phyloP scores from a whole-genome alignment of 164 flowering plant genomes.

The Aristolochia contorta region DNA sequence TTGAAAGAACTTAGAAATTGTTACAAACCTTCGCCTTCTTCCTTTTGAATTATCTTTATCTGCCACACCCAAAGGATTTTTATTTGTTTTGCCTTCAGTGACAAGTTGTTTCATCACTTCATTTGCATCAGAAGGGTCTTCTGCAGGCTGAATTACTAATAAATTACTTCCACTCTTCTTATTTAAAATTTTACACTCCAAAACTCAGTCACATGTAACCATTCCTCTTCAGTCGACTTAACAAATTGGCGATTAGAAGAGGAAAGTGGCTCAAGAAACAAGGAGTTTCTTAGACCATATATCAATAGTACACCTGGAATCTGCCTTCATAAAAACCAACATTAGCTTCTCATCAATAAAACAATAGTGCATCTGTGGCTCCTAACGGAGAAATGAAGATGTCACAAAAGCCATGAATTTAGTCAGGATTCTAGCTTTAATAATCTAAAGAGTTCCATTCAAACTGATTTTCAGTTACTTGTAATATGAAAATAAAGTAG shows the following conservation, averaged over 20 bases:
- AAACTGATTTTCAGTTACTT: too few species aligned
- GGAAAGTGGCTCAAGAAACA: slow-evolving; percentile 69
- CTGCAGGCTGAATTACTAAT: slow-evolving; percentile 10
- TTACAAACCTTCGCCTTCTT: slow-evolving; percentile 66
- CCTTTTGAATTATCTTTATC: slow-evolving; percentile 60
- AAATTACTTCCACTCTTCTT: slow-evolving; percentile 17
- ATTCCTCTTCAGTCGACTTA: slow-evolving; percentile 50
- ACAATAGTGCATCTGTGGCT: too few species aligned
- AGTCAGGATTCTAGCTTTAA: too few species aligned
- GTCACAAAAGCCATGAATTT: too few species aligned
- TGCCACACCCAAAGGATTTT: slow-evolving; percentile 19
- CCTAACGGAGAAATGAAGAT: too few species aligned
- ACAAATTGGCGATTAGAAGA: slow-evolving; percentile 47
- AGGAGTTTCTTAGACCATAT: slow-evolving; percentile 57
- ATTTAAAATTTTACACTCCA: slow-evolving; percentile 41
- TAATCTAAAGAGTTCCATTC: too few species aligned
- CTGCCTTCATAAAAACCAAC: slow-evolving; percentile 25
- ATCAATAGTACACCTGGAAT: slow-evolving; percentile 76
- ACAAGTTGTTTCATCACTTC: slow-evolving; percentile 5
- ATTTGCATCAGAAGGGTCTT: slow-evolving; percentile 16
- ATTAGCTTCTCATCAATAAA: too few species aligned
- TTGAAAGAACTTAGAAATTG: not conserved
- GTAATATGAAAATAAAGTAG: too few species aligned
- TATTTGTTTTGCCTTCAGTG: slow-evolving; percentile 7
- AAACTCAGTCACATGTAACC: slow-evolving; percentile 48